phyloP scores from a whole-genome alignment of 208 protist species.

The Trypanosoma theileri region DNA sequence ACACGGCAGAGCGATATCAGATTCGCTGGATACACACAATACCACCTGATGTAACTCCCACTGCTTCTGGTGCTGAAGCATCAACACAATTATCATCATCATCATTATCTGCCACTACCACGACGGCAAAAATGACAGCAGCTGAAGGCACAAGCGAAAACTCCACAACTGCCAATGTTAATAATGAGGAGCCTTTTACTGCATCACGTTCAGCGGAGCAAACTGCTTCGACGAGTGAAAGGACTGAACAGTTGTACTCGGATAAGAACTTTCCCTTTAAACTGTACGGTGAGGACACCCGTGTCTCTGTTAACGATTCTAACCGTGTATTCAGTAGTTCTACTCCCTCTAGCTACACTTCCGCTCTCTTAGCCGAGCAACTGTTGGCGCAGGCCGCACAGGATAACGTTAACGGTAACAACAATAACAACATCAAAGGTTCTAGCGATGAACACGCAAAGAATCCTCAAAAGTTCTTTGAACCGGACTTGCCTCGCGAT shows the following conservation, averaged over 20 bases:
- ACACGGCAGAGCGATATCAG: not conserved
- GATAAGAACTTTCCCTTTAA: constrained; percentile 32
- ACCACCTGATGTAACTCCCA: not conserved
- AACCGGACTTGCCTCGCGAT: not conserved
- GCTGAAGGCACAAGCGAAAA: not conserved
- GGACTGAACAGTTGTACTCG: not conserved
- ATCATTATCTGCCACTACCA: not conserved
- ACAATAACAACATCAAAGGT: not conserved
- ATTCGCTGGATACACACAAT: not conserved
- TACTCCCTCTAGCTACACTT: constrained; percentile 56
- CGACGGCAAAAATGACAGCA: not conserved
- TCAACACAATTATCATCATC: not conserved
- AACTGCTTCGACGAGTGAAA: not conserved
- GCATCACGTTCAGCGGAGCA: not conserved
- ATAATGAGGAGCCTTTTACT: not conserved
- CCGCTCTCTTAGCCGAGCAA: constrained; percentile 47
- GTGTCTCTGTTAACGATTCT: constrained; percentile 32
- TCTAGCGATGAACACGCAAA: not conserved
- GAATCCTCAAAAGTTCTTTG: not conserved
- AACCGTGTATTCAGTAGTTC: constrained; percentile 56
- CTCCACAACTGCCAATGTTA: not conserved
- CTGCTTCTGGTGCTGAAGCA: not conserved
- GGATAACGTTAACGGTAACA: constrained; percentile 5
- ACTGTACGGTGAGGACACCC: constrained; percentile 56
- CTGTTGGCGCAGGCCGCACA: constrained; percentile 38